Conservation (phyloP, 495 filamentous ascomycete genomes). For the Penicillium ucsense region DNA sequence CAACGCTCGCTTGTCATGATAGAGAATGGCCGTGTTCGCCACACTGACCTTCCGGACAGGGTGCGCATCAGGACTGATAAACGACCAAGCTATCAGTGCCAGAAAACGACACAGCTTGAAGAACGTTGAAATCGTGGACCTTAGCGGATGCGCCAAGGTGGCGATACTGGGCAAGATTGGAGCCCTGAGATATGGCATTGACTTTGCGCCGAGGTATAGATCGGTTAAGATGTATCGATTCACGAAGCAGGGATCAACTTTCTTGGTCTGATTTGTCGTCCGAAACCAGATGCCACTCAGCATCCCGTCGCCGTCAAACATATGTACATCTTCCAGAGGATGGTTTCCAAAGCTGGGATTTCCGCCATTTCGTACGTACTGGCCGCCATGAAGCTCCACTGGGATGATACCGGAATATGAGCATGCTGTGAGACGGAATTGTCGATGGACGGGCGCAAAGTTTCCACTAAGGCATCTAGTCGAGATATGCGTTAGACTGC, state of each 20-base stretch:
- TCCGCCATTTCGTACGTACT: slow-evolving; percentile 63
- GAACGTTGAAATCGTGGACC: slow-evolving; percentile 31
- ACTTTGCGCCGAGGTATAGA: slow-evolving; percentile 39
- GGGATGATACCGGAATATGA: slow-evolving; percentile 44
- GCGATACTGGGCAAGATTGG: slow-evolving; percentile 54
- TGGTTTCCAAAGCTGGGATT: slow-evolving; percentile 53
- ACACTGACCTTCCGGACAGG: slow-evolving; percentile 53
- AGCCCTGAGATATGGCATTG: slow-evolving; percentile 29
- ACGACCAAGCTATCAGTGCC: slow-evolving; percentile 31
- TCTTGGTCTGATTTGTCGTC: slow-evolving; percentile 10
- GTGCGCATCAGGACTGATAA: slow-evolving; percentile 45
- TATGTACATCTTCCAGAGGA: slow-evolving; percentile 46
- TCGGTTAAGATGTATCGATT: slow-evolving; percentile 59
- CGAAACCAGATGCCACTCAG: slow-evolving; percentile 52
- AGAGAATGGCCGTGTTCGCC: slow-evolving; percentile 52
- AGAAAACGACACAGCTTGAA: slow-evolving; percentile 40
- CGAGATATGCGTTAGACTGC: slow-evolving; percentile 19
- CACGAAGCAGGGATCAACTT: slow-evolving; percentile 46
- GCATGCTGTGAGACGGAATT: slow-evolving; percentile 42
- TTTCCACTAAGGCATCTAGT: slow-evolving; percentile 48
- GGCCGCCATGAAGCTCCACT: slow-evolving; percentile 47
- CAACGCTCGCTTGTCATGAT: slow-evolving; percentile 55
- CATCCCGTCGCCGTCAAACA: slow-evolving; percentile 69
- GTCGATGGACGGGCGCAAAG: slow-evolving; percentile 47
- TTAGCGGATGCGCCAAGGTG: slow-evolving; percentile 44